Base-by-base conservation (phyloP, 2,329 filamentous ascomycete genomes). In the Colletotrichum australisinense region DNA sequence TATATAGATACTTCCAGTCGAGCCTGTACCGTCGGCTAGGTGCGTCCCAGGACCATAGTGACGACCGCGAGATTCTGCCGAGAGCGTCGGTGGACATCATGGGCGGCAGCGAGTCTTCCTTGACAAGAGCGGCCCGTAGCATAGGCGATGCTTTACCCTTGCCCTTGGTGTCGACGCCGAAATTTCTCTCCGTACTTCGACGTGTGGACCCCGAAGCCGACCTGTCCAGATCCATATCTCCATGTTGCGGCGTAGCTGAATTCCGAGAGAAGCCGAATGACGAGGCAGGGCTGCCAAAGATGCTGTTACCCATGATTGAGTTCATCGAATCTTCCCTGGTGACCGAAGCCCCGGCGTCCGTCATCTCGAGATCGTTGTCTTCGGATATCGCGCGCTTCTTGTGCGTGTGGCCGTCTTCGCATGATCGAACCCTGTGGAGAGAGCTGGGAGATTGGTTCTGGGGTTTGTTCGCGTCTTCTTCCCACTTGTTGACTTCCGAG, bases 1-100 rank as follows among this genome's bases (percentile, higher is more conserved):
- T 94, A 84, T 98, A 99, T 1, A 99, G 87, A 80, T 97, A 94
- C 66, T 95, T 93, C 95, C 96, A 99, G 82, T 97, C 98, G 60
- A 98, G 85, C 77, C 91, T 93, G 71, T 92, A 88, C 58, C 82
- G 81, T 79, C 79, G 87, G 78, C 78, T 86, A 75, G 77, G 81
- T 22, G 79, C 79, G 76, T 87, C 89, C 85, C 86, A 91, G 73
- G 80, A 82, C 85, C 85, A 91, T 49, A 88, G 83, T 8, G 83
- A 83, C 1, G 88, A 87, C 28, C 83, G 86, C 3, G 84, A 78
- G 49, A 87, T 75, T 24, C 76, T 77, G 9, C 79, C 78, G 1
- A 78, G 78, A 1, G 77, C 76, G 42, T 82, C 80, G 16, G 76
- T 58, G 2, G 78, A 73, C 4, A 81, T 75, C 26, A 81, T 78